Conservation (phyloP, 768 basidiomycete species). For the Podaxis sp. region DNA sequence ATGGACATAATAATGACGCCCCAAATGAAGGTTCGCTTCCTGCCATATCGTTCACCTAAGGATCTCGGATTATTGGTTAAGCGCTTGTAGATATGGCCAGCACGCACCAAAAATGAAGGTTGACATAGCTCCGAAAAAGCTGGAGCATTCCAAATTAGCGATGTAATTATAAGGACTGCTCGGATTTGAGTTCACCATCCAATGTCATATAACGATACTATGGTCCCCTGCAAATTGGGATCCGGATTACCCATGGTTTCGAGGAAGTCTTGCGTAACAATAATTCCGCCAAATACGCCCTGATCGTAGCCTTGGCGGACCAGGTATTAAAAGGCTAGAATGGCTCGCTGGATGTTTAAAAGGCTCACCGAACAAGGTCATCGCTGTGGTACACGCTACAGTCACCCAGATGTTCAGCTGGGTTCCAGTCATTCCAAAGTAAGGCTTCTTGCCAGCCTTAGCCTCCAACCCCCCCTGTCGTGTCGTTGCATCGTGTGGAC, state of each 20-base stretch:
- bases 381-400: constrained; percentile 51
- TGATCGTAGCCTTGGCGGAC: constrained; percentile 44
- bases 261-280: constrained; percentile 46
- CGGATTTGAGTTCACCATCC: constrained; percentile 35
- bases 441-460: constrained; percentile 26
- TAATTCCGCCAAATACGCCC: constrained; percentile 54
- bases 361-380: constrained; percentile 47
- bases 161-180: neutral
- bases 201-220: constrained; percentile 52
- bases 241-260: constrained; percentile 48
- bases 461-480: too few relatives aligned
- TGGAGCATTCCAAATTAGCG: constrained; percentile 16
- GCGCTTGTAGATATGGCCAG: neutral
- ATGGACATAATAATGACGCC: constrained; percentile 54
- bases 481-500: neutral
- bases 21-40: constrained; percentile 47
- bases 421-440: constrained; percentile 45
- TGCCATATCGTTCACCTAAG: constrained; percentile 40
- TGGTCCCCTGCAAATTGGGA: constrained; percentile 45
- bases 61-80: neutral
- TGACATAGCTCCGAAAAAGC: constrained; percentile 47
- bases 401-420: constrained; percentile 47
- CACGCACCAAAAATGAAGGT: constrained; percentile 38
- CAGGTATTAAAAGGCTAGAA: neutral
- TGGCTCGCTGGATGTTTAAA: neutral